A percentile compares a stretch with the other conserved stretches of the same genome.
Conservation (phyloP, 2,329 filamentous ascomycete genomes). For the Diaporthe citri region DNA sequence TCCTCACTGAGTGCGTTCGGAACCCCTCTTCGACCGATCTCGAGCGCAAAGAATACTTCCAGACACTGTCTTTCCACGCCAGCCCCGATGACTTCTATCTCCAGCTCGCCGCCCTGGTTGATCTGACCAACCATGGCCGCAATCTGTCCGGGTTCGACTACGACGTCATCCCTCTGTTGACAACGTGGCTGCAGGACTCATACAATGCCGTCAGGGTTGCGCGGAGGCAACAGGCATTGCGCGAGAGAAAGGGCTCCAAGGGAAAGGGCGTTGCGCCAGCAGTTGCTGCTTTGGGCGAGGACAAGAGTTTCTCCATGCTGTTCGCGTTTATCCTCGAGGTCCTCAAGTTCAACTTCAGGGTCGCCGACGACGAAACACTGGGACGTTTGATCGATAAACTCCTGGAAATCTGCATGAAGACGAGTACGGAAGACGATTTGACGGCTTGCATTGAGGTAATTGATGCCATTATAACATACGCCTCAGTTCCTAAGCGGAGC, state of each 20-base stretch:
- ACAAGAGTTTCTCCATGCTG: conserved; percentile 72
- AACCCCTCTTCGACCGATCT: conserved; percentile 73
- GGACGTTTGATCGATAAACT: conserved; percentile 72
- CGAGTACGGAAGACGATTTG: conserved; percentile 74
- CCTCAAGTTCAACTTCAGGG: conserved; percentile 81
- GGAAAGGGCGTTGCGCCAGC: conserved; percentile 48
- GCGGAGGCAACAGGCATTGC: conserved; percentile 61
- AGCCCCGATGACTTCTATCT: conserved; percentile 74
- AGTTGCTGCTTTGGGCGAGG: conserved; percentile 60
- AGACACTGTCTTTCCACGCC: conserved; percentile 68
- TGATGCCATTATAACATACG: conserved; percentile 79
- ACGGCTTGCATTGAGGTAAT: conserved; percentile 76
- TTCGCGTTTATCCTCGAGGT: conserved; percentile 76
- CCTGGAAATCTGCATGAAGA: conserved; percentile 76
- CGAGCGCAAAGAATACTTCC: conserved; percentile 75
- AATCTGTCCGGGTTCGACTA: conserved; percentile 76
- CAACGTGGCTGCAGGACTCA: conserved; percentile 68
- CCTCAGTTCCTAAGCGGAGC: conserved; percentile 73
- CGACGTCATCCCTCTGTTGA: conserved; percentile 73
- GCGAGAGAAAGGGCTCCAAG: conserved; percentile 55
- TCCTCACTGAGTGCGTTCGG: conserved; percentile 75
- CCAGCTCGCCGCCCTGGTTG: conserved; percentile 73
- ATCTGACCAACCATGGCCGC: conserved; percentile 72
- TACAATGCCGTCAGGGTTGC: conserved; percentile 67
- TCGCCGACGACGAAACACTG: conserved; percentile 73